A percentile compares a stretch with the other conserved stretches of the same genome.
phyloP scores from a whole-genome alignment of 2,329 filamentous ascomycete species.

The Pseudophaeomoniella oleicola region DNA sequence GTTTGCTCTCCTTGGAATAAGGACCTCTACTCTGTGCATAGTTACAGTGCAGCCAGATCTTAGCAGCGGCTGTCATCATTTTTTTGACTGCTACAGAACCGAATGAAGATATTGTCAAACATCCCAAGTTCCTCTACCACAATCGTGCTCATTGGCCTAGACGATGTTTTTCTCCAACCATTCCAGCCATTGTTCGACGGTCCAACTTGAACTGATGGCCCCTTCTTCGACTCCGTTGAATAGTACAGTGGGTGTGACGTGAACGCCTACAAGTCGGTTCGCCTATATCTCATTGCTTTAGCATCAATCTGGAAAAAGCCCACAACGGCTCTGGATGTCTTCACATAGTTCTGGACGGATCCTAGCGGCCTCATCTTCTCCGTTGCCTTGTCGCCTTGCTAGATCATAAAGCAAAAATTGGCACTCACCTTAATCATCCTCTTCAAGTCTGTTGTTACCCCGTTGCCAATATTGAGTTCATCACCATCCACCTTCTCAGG shows the following conservation, averaged over 20 bases:
- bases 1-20: constrained; percentile 1
- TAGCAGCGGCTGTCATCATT: constrained; percentile 1
- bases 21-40: not conserved
- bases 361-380: no score
- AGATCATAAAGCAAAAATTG: no score
- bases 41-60: constrained; percentile 1
- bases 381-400: no score
- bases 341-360: no score
- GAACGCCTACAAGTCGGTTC: constrained; percentile 62
- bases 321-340: no score
- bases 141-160: constrained; percentile 18
- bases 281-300: no score
- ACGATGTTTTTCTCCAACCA: constrained; percentile 57
- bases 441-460: constrained; percentile 74
- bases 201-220: constrained; percentile 67
- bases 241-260: constrained; percentile 81
- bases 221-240: constrained; percentile 71
- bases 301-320: no score
- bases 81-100: constrained; percentile 2
- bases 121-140: not conserved
- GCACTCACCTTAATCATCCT: constrained; percentile 56
- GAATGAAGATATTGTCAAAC: not conserved
- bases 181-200: constrained; percentile 66
- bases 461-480: constrained; percentile 67
- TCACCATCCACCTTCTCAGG: constrained; percentile 51